phyloP scores from a whole-genome alignment of 164 flowering plant species.

The Sextonia rubra region DNA sequence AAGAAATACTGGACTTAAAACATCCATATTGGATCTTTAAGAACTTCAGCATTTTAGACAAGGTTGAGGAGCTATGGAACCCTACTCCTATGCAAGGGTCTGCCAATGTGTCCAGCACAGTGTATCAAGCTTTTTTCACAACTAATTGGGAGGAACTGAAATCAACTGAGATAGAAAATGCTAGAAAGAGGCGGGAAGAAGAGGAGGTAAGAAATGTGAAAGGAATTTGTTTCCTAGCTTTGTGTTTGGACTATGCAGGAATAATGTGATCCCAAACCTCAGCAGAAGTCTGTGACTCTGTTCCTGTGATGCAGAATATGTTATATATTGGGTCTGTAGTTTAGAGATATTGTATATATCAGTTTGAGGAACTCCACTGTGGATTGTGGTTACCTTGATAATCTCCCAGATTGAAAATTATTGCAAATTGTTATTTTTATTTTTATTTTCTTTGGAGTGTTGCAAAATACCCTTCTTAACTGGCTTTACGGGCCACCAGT shows the following conservation, averaged over 20 bases:
- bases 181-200: constrained; percentile 78
- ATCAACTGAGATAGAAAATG: constrained; percentile 29
- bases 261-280: neutral
- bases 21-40: constrained; percentile 30
- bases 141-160: constrained; percentile 77
- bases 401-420: neutral
- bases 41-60: constrained; percentile 39
- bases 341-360: no score
- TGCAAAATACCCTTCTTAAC: neutral
- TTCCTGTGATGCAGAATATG: neutral
- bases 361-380: neutral
- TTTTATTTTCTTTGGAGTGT: neutral
- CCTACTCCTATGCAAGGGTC: constrained; percentile 21
- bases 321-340: neutral
- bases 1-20: constrained; percentile 24
- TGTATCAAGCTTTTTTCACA: constrained; percentile 53
- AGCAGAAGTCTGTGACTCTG: neutral
- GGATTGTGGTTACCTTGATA: neutral
- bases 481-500: neutral
- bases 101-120: constrained; percentile 8
- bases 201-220: constrained; percentile 59
- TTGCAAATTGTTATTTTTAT: neutral
- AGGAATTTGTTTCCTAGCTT: neutral
- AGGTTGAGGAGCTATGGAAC: constrained; percentile 50
- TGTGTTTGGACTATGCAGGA: neutral